Conservation (phyloP, 2,329 filamentous ascomycete species). For the Thelonectria olida region DNA sequence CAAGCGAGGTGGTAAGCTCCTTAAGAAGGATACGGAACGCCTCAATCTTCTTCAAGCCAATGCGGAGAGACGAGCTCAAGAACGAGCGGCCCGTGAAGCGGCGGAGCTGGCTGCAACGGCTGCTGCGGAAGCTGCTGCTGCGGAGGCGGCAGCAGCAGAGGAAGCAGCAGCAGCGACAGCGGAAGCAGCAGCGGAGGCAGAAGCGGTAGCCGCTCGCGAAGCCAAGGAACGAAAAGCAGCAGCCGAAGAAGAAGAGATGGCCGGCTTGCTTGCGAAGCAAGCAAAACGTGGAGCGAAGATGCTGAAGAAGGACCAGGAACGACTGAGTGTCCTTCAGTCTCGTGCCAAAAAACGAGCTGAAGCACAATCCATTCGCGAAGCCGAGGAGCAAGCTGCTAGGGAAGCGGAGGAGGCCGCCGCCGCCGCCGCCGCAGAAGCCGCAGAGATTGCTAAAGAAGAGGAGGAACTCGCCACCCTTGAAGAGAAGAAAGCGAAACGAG, state of each 20-base stretch:
- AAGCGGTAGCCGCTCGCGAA: constrained; percentile 31
- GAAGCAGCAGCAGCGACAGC: constrained; percentile 23
- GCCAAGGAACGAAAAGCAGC: constrained; percentile 5
- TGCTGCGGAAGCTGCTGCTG: constrained; percentile 22
- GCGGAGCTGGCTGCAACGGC: constrained; percentile 26
- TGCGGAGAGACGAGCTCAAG: constrained; percentile 35
- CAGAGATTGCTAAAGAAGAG: constrained; percentile 39
- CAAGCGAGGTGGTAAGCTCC: constrained; percentile 33
- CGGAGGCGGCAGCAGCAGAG: constrained; percentile 27
- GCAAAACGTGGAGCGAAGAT: neutral
- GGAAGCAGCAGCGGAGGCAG: constrained; percentile 31
- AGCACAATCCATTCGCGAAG: too few species aligned
- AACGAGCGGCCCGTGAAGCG: constrained; percentile 41
- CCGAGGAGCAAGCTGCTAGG: constrained; percentile 9
- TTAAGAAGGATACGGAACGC: constrained; percentile 34
- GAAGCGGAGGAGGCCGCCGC: constrained; percentile 25
- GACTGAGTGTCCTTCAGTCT: neutral
- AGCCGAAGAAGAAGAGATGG: neutral
- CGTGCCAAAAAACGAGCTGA: neutral
- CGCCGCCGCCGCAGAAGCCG: constrained; percentile 41
- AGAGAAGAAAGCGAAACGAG: constrained; percentile 35
- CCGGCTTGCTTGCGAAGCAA: neutral
- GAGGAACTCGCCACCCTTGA: constrained; percentile 34
- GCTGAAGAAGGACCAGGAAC: neutral
- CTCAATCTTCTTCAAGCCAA: constrained; percentile 31